Percentiles rank a stretch among this genome's conserved stretches.
These are phyloP conservation scores for Leucoagaricus sp. DNA, from an alignment of 1,284 basidiomycete species.

Conservation along the genomic window DNA sequence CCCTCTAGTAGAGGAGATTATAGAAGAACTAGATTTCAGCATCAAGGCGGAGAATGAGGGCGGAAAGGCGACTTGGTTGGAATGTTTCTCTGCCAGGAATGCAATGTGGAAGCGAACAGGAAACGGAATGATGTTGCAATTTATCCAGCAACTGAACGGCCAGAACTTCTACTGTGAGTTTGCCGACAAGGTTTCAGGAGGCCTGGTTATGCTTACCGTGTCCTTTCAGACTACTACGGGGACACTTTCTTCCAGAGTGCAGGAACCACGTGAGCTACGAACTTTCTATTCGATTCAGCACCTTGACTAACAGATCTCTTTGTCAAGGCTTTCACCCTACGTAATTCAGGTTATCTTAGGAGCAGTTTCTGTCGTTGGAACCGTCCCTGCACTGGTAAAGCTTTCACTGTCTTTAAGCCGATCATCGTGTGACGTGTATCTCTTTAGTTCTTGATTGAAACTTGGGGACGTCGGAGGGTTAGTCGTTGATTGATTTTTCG, in stretches of 20 bases:
- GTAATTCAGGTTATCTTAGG: constrained; percentile 75
- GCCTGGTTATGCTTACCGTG: background rate
- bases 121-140: constrained; percentile 82
- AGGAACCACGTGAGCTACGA: constrained; percentile 51
- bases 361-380: constrained; percentile 66
- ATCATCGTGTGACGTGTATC: background rate
- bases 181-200: background rate
- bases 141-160: constrained; percentile 79
- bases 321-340: constrained; percentile 70
- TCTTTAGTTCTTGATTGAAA: constrained; percentile 57
- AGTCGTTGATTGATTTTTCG: constrained; percentile 14
- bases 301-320: no score
- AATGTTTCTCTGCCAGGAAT: constrained; percentile 75
- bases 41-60: constrained; percentile 74
- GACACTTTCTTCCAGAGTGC: constrained; percentile 83
- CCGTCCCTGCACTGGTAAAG: constrained; percentile 57
- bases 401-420: background rate
- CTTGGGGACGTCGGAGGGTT: constrained; percentile 63
- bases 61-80: constrained; percentile 77
- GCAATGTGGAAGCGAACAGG: constrained; percentile 70
- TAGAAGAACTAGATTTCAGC: constrained; percentile 70
- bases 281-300: background rate
- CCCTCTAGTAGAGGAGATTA: constrained; percentile 59
- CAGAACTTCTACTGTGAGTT: constrained; percentile 73
- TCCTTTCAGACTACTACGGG: constrained; percentile 66